Evolutionary conservation across 2,329 filamentous ascomycete genomes (phyloP).

Genomic region (Neonectria hederae): DNA sequence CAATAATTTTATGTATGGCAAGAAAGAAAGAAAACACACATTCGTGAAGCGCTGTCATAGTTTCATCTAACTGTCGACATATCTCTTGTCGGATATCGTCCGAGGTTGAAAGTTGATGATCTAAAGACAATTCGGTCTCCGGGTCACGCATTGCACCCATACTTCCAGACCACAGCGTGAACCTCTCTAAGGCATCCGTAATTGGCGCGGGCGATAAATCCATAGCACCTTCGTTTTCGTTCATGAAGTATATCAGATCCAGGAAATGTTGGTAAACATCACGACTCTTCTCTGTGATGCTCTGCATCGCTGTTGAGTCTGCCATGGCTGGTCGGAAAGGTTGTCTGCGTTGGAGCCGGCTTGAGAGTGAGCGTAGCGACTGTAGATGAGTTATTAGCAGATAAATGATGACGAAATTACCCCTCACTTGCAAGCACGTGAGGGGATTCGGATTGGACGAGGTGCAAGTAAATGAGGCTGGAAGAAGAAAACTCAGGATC

Average conservation of each 20-base stretch:
- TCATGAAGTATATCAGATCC: neutral
- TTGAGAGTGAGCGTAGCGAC: neutral
- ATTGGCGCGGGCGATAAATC: neutral
- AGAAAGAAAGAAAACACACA: neutral
- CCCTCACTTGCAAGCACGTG: neutral
- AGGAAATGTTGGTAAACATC: neutral
- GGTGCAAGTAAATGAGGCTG: neutral
- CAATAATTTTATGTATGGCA: no score
- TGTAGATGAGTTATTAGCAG: neutral
- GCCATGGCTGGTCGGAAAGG: neutral
- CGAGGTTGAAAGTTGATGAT: slow-evolving; percentile 15
- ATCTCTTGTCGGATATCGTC: slow-evolving; percentile 9
- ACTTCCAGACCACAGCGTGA: slow-evolving; percentile 24
- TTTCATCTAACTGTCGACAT: slow-evolving; percentile 7
- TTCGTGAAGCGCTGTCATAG: neutral
- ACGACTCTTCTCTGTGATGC: neutral
- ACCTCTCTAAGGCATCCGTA: slow-evolving; percentile 11
- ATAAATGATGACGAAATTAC: neutral
- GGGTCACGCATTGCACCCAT: slow-evolving; percentile 8
- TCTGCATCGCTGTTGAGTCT: neutral
- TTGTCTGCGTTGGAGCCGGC: neutral
- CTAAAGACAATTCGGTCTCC: slow-evolving; percentile 12
- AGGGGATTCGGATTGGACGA: neutral
- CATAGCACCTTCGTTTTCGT: neutral
- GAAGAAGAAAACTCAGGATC: neutral